Percentiles rank a stretch among this genome's conserved stretches.
phyloP scores from a whole-genome alignment of 2,329 filamentous ascomycete genomes.

The Diaporthe capsici region DNA sequence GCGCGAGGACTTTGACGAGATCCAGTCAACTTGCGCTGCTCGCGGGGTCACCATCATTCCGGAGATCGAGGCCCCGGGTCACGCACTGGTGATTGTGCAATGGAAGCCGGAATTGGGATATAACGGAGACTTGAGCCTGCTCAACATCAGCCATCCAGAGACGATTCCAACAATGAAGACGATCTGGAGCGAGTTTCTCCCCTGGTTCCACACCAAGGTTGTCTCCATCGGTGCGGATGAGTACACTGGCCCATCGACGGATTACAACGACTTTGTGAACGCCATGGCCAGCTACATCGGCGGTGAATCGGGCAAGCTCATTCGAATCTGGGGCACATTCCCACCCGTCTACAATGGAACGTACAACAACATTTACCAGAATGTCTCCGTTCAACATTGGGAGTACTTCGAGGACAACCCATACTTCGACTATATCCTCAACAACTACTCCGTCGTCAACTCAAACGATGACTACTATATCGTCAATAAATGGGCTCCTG shows the following conservation, averaged over 20 bases:
- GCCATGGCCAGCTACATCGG: slow-evolving; percentile 63
- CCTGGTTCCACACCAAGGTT: slow-evolving; percentile 69
- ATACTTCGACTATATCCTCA: slow-evolving; percentile 56
- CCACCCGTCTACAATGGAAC: slow-evolving; percentile 53
- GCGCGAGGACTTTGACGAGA: slow-evolving; percentile 62
- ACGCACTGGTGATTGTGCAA: slow-evolving; percentile 68
- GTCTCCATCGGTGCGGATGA: slow-evolving; percentile 71
- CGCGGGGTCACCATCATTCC: slow-evolving; percentile 71
- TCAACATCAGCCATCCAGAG: slow-evolving; percentile 69
- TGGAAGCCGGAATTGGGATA: slow-evolving; percentile 71
- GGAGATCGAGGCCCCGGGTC: slow-evolving; percentile 72
- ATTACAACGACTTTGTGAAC: slow-evolving; percentile 68
- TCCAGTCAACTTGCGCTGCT: slow-evolving; percentile 66
- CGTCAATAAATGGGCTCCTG: slow-evolving; percentile 65
- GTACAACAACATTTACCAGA: slow-evolving; percentile 56
- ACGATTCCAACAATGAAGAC: slow-evolving; percentile 66
- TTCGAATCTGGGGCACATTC: slow-evolving; percentile 71
- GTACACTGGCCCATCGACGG: slow-evolving; percentile 60
- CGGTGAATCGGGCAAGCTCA: slow-evolving; percentile 55
- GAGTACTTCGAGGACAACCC: slow-evolving; percentile 68
- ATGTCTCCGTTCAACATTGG: slow-evolving; percentile 70
- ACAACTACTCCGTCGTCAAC: slow-evolving; percentile 66
- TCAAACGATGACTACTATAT: slow-evolving; percentile 68
- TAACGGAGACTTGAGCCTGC: slow-evolving; percentile 60
- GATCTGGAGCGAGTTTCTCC: slow-evolving; percentile 67